Evolutionary conservation across 257 asterid genomes (phyloP), one percentile per base, ranked within the genome.

Genomic region (Jacaranda copaia): DNA sequence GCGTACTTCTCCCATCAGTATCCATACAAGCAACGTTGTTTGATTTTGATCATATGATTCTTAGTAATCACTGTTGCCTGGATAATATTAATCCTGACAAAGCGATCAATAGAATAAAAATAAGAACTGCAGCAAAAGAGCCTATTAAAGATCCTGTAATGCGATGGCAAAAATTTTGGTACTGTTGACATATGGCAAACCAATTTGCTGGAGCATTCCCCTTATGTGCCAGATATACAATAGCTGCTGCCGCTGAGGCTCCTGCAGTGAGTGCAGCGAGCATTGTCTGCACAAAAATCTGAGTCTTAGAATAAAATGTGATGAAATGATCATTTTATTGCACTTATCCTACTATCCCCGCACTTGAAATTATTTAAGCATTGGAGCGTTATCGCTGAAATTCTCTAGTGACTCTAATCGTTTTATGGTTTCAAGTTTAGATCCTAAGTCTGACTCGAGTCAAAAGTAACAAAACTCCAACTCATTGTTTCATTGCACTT

Each of bases 161-260:
- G 4, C 89, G 85, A 18, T 85, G 86, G 77, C 98, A 93, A 79
- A 93, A 93, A 36, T 76, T 79, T 38, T 84, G 71, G 67, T 78
- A 93, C 61, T 89, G 92, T 68, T 87, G 94, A 76, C 98, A 91
- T 18, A 93, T 77, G 7, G 91, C 87, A 45, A 77, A 56, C 98
- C 98, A 93, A 39, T 93, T 93, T 18, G 97, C 91, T 12, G 97
- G 81, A 57, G 96, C 73, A 66, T 93, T 93, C 42, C 97, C 97
- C 53, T 82, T 88, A 64, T 91, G 97, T 76, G 98, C 98, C 76
- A 93, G 77, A 73, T 85, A 91, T 32, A 93, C 98, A 8, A 89
- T 86, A 32, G 96, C 92, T 60, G 98, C 85, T 74, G 94, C 92
- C 68, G 94, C 89, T 36, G 97, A 93, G 63, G 98, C 97, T 72